These are phyloP conservation scores for Daldinia caldariorum DNA, from an alignment of 495 filamentous ascomycete species.

Conservation along the genomic window DNA sequence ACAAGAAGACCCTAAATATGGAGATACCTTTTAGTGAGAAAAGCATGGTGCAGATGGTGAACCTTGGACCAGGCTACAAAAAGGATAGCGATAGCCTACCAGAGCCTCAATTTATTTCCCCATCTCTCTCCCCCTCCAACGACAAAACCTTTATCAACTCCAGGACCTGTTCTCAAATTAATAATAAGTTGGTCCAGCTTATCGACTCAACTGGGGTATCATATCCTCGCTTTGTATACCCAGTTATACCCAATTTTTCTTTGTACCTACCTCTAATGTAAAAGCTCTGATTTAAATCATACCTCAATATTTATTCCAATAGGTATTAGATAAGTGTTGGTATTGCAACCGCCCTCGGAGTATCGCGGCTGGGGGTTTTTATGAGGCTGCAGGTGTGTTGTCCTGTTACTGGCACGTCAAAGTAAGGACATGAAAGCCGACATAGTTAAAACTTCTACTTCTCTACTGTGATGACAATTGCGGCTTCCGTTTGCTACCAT, in stretches of 20 bases:
- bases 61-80: slow-evolving; percentile 17
- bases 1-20: background rate
- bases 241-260: background rate
- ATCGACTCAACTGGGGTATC: background rate
- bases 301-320: background rate
- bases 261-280: background rate
- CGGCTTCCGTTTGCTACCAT: background rate
- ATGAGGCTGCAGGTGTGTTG: background rate
- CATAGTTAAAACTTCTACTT: background rate
- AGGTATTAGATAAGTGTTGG: background rate
- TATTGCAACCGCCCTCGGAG: background rate
- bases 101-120: slow-evolving; percentile 28
- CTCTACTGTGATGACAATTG: background rate
- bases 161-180: background rate
- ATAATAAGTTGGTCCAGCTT: background rate
- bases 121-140: background rate
- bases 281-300: background rate
- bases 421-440: background rate
- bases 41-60: slow-evolving; percentile 29
- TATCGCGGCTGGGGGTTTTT: background rate
- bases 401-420: background rate
- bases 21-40: slow-evolving; percentile 3
- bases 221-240: background rate
- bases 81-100: slow-evolving; percentile 8
- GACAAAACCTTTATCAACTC: background rate